These are phyloP conservation scores for Termitomyces heimii DNA, from an alignment of 768 basidiomycete genomes.

Conservation along the genomic window DNA sequence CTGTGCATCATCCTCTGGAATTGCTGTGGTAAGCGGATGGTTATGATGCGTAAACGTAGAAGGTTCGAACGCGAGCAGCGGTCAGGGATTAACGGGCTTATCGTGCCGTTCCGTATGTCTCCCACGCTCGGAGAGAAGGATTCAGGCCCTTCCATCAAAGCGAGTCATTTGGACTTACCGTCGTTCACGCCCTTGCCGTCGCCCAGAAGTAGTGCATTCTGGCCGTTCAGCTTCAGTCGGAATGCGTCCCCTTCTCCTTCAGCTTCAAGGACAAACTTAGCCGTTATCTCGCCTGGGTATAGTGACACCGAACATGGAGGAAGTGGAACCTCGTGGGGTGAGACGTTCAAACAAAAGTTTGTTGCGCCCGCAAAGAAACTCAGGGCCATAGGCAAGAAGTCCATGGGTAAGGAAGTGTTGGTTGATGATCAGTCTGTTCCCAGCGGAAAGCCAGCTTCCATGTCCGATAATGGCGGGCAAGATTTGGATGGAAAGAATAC, in stretches of 20 bases:
- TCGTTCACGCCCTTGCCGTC: slow-evolving; percentile 49
- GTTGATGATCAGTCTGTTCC: slow-evolving; percentile 21
- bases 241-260: slow-evolving; percentile 18
- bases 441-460: slow-evolving; percentile 3
- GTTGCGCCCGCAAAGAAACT: slow-evolving; percentile 30
- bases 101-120: slow-evolving; percentile 26
- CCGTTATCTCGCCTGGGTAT: slow-evolving; percentile 33
- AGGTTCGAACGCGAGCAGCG: slow-evolving; percentile 50
- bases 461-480: slow-evolving; percentile 9
- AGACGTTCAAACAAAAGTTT: slow-evolving; percentile 11
- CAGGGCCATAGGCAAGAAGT: slow-evolving; percentile 39
- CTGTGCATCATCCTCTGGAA: slow-evolving; percentile 68
- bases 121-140: slow-evolving; percentile 14
- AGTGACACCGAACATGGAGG: slow-evolving; percentile 14
- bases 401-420: slow-evolving; percentile 25
- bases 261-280: slow-evolving; percentile 35
- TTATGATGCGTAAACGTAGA: slow-evolving; percentile 41
- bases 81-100: slow-evolving; percentile 38
- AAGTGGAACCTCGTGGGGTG: not conserved
- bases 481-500: slow-evolving; percentile 13
- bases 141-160: not conserved
- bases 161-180: slow-evolving; percentile 23
- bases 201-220: slow-evolving; percentile 26
- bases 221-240: slow-evolving; percentile 27
- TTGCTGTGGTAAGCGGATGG: slow-evolving; percentile 44